Evolutionary conservation across 2,329 filamentous ascomycete genomes (phyloP).

Genomic region (Emmonsiellopsis sp.): DNA sequence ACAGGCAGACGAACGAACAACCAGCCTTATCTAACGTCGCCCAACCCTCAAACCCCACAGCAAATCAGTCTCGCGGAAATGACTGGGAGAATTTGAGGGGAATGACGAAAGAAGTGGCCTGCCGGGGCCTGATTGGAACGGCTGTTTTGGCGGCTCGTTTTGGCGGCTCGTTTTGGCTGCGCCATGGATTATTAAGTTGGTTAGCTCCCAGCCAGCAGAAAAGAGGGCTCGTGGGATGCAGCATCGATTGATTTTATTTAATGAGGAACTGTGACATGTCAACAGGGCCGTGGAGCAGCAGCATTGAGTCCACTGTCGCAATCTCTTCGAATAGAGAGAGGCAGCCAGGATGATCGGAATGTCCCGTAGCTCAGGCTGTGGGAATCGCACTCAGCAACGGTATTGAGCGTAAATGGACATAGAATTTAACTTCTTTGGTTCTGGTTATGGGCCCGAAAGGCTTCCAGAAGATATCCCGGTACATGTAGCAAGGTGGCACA

Average conservation of each 20-base stretch:
- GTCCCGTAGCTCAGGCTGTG: background rate
- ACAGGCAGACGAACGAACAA: background rate
- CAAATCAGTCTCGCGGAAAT: background rate
- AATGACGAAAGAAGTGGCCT: background rate
- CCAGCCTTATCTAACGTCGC: conserved; percentile 7
- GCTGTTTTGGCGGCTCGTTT: background rate
- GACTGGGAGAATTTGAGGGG: background rate
- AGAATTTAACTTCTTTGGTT: background rate
- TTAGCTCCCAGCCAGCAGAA: background rate
- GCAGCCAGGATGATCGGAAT: too few species aligned
- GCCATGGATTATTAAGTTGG: background rate
- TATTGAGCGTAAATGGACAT: background rate
- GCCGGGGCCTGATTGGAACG: background rate
- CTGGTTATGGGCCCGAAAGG: too few species aligned
- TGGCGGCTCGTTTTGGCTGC: background rate
- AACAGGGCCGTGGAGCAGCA: background rate
- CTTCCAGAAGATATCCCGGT: background rate
- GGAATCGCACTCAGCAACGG: background rate
- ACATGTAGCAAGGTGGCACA: background rate
- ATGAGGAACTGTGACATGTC: background rate
- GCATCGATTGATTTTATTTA: background rate
- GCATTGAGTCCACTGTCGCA: background rate
- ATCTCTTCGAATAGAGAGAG: background rate
- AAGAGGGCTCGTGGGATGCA: background rate
- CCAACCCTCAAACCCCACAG: conserved; percentile 1